Conservation (phyloP, 2,329 filamentous ascomycete species). For the Zasmidium angulare region DNA sequence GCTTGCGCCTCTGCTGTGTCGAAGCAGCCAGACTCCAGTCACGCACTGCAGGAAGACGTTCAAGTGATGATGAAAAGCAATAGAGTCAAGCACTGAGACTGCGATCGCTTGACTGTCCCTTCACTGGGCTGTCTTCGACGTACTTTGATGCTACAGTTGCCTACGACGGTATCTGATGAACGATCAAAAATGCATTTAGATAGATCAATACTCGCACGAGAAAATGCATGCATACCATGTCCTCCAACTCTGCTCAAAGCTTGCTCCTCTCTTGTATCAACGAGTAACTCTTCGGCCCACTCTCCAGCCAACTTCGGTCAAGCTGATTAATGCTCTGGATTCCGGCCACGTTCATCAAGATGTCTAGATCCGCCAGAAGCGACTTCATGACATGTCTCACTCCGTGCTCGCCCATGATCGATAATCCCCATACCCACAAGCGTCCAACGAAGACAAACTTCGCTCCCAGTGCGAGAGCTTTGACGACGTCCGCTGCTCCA, state of each 20-base stretch:
- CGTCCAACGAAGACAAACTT: constrained; percentile 63
- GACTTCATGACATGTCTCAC: constrained; percentile 62
- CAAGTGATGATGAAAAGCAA: constrained; percentile 85
- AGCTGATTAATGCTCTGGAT: constrained; percentile 56
- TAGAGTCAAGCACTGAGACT: constrained; percentile 97
- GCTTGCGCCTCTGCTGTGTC: constrained; percentile 58
- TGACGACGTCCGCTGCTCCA: constrained; percentile 58
- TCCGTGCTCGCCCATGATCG: constrained; percentile 60
- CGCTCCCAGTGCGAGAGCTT: constrained; percentile 61
- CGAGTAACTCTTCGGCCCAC: constrained; percentile 24
- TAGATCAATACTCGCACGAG: background rate
- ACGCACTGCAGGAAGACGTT: constrained; percentile 46
- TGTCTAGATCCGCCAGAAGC: constrained; percentile 63
- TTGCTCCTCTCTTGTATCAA: constrained; percentile 29
- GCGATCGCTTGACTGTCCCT: constrained; percentile 43
- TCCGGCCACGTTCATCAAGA: constrained; percentile 60
- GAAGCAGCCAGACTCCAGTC: constrained; percentile 63
- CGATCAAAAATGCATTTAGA: background rate
- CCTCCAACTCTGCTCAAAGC: constrained; percentile 9
- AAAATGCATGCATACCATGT: background rate
- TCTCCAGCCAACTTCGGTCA: constrained; percentile 39
- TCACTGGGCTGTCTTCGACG: constrained; percentile 42
- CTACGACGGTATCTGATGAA: constrained; percentile 38
- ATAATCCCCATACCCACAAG: constrained; percentile 61
- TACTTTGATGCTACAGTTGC: constrained; percentile 33